Evolutionary conservation across 2,329 filamentous ascomycete species (phyloP).

Genomic region (Aspergillus terreus): DNA sequence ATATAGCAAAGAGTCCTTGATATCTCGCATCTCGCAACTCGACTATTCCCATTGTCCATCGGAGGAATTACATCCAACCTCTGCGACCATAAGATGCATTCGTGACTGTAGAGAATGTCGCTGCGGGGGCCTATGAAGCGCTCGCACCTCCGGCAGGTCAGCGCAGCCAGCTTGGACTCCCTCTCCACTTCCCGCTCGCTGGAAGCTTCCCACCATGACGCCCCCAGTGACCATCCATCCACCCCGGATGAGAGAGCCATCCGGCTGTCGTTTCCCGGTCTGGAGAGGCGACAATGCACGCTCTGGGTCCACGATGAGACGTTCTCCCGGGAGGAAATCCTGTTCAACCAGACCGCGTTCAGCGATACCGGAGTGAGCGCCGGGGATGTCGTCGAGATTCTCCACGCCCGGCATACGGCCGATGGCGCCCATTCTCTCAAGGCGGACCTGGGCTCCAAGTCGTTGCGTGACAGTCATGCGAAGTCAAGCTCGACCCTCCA

Average conservation of each 20-base stretch:
- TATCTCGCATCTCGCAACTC: background rate
- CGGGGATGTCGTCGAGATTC: constrained; percentile 70
- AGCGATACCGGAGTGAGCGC: constrained; percentile 59
- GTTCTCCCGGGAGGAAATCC: constrained; percentile 72
- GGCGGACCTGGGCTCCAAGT: constrained; percentile 26
- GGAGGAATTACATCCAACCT: background rate
- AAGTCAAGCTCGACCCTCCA: constrained; percentile 23
- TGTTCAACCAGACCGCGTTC: constrained; percentile 72
- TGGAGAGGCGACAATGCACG: constrained; percentile 39
- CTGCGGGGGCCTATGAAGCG: constrained; percentile 36
- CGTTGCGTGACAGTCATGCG: constrained; percentile 23
- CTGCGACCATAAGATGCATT: constrained; percentile 18
- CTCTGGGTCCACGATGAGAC: constrained; percentile 66
- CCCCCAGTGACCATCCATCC: constrained; percentile 16
- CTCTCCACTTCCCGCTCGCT: constrained; percentile 29
- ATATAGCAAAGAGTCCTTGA: background rate
- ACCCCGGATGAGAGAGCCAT: constrained; percentile 25
- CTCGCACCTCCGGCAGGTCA: constrained; percentile 40
- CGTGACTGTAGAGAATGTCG: constrained; percentile 29
- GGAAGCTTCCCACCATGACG: constrained; percentile 24
- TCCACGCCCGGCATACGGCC: constrained; percentile 50
- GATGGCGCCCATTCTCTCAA: constrained; percentile 34
- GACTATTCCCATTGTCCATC: background rate
- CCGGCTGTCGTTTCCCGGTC: constrained; percentile 23
- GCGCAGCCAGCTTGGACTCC: constrained; percentile 37